A percentile compares a stretch with the other conserved stretches of the same genome.
Evolutionary conservation across 2,329 filamentous ascomycete species (phyloP).

Genomic region (Cercospora berteroae): DNA sequence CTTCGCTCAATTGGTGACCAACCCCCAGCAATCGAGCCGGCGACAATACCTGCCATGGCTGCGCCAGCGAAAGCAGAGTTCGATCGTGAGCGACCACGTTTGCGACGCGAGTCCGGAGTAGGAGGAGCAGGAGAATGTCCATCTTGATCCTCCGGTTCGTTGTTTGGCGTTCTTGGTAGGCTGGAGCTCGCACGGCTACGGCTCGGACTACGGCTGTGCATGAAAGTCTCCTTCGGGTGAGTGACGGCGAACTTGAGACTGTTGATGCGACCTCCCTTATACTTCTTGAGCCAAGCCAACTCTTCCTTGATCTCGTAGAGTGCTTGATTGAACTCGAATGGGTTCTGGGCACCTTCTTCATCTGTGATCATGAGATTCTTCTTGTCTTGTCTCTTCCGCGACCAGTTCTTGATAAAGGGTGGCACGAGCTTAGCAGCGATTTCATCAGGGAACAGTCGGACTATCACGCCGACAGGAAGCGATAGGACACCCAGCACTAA

Average conservation of each 20-base stretch:
- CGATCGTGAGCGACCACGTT: conserved; percentile 64
- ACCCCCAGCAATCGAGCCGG: conserved; percentile 67
- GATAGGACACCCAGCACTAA: conserved; percentile 81
- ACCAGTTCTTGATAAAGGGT: conserved; percentile 39
- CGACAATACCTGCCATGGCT: conserved; percentile 81
- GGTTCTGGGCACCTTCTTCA: conserved; percentile 32
- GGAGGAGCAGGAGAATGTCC: conserved; percentile 46
- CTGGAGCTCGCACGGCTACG: conserved; percentile 61
- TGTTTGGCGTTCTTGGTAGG: conserved; percentile 62
- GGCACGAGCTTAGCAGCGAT: conserved; percentile 51
- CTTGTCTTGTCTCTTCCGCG: conserved; percentile 41
- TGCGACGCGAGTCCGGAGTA: conserved; percentile 57
- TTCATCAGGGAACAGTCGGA: conserved; percentile 79
- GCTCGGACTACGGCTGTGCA: conserved; percentile 63
- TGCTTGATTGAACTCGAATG: conserved; percentile 64
- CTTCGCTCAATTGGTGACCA: conserved; percentile 68
- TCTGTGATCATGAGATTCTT: conserved; percentile 47
- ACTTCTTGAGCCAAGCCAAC: conserved; percentile 72
- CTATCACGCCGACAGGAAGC: conserved; percentile 74
- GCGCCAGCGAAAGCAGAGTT: conserved; percentile 72
- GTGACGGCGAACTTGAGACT: conserved; percentile 75
- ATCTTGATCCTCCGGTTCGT: conserved; percentile 46
- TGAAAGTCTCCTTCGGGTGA: conserved; percentile 69
- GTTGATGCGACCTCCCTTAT: conserved; percentile 80
- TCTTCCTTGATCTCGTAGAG: conserved; percentile 76